Evolutionary conservation across 2,329 filamentous ascomycete species (phyloP).

Genomic region (Fusarium ramigenum): DNA sequence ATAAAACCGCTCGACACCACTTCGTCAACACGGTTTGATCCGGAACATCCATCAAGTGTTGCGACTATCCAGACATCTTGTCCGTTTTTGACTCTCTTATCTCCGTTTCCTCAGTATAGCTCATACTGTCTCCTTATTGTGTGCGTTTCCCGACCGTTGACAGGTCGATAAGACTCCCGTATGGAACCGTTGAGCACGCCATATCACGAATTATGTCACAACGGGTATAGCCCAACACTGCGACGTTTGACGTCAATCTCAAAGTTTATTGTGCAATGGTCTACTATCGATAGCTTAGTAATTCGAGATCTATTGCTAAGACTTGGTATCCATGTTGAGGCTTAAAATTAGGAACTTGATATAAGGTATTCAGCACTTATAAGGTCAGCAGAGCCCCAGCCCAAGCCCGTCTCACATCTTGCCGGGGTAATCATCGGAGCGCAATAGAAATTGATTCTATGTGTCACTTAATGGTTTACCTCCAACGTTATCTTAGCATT

Average conservation of each 20-base stretch:
- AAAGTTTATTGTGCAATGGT: constrained; percentile 1
- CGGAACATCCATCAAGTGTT: not conserved
- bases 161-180: constrained; percentile 3
- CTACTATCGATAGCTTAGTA: not conserved
- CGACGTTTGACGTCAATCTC: constrained; percentile 5
- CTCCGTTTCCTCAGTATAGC: not conserved
- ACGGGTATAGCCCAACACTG: constrained; percentile 12
- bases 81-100: not conserved
- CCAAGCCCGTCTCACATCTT: no score
- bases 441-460: no score
- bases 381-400: no score
- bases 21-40: not conserved
- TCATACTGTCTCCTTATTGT: constrained; percentile 16
- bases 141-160: constrained; percentile 11
- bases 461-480: no score
- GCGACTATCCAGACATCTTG: not conserved
- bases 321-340: rapidly evolving
- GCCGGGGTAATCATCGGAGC: no score
- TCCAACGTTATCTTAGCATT: no score
- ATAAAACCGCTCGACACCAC: not conserved
- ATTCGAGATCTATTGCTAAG: rapidly evolving
- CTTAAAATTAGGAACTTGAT: not conserved
- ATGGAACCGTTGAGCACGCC: constrained; percentile 33
- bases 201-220: constrained; percentile 35
- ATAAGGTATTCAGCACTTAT: no score